Conservation (phyloP, 2,329 filamentous ascomycete genomes). For the Basipetospora chlamydospora region DNA sequence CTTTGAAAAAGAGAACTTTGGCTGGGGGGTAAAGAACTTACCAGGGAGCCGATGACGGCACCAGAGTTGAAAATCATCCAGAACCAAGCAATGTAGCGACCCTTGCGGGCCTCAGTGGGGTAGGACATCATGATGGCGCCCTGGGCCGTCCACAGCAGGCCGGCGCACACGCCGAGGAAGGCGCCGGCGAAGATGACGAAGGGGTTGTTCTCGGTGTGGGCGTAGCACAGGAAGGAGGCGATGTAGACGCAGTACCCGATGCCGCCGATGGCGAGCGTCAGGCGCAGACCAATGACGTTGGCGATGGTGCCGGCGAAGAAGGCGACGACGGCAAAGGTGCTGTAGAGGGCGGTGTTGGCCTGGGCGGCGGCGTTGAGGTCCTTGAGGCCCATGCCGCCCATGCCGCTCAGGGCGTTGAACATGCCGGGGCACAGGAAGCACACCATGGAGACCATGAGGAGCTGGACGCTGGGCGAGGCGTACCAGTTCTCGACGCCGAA, state of each 20-base stretch:
- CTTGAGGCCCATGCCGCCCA: constrained; percentile 49
- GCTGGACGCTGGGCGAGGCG: constrained; percentile 58
- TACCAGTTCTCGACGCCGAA: constrained; percentile 47
- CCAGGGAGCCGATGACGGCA: constrained; percentile 66
- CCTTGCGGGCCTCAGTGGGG: constrained; percentile 66
- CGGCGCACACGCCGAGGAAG: constrained; percentile 63
- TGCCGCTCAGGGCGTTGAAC: constrained; percentile 53
- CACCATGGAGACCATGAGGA: constrained; percentile 47
- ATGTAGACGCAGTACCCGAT: constrained; percentile 66
- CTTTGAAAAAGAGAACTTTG: no score
- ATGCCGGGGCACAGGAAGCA: constrained; percentile 55
- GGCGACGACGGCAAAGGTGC: constrained; percentile 52
- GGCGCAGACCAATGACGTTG: constrained; percentile 58
- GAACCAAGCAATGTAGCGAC: constrained; percentile 78
- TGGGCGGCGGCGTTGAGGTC: constrained; percentile 43
- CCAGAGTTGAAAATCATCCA: constrained; percentile 94
- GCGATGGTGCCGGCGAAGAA: constrained; percentile 64
- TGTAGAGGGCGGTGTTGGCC: constrained; percentile 57
- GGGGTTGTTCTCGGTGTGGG: constrained; percentile 50
- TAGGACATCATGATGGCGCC: constrained; percentile 86
- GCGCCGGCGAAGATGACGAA: constrained; percentile 67
- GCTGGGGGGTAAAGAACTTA: constrained; percentile 17
- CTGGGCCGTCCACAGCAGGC: constrained; percentile 69
- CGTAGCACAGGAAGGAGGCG: constrained; percentile 55
- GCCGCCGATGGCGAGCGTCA: constrained; percentile 56